Base-by-base conservation (phyloP, 2,329 filamentous ascomycete species). In the Aspergillus ibericus region DNA sequence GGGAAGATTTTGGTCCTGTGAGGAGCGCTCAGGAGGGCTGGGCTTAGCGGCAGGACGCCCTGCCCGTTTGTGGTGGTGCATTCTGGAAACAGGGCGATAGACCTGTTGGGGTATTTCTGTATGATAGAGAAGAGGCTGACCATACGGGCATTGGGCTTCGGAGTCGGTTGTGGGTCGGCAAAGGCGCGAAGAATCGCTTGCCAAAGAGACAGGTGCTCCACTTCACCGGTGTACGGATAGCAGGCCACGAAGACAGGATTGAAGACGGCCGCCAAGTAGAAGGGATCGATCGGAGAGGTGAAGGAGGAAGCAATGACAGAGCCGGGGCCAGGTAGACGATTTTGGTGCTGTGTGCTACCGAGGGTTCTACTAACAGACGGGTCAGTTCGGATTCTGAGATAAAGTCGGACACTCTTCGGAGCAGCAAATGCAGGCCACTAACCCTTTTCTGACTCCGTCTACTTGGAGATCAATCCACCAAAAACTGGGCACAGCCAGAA, bases 401-500 rank as follows among this genome's bases (percentile, higher is more conserved):
- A 16, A 12, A 9, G 22, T 42, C 18, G 18, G 15, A 42, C 9
- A 42, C 5, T 6, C 0, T 13, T 22, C 9, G 38, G 10, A 42
- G 18, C 12, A 6, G 20, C 18, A 12, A 5, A 20, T 5, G 38
- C n/a, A 46, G 18, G 13, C 7, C 44, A 59, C 59, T 52, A 15
- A 93, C 78, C 95, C 95, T 78, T 92, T 91, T 77, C 91, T 93
- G 55, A 99, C 95, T 59, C 93, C 93, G 74, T 99, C 95, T 65
- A 99, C 91, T 75, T 97, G 93, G n/a, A 99, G 81, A 76, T 99
- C 95, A 57, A 97, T 88, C 93, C 93, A 98, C 92, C 93, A 98
- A 58, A 99, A 91, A 27, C 95, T 93, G 0, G 93, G 92, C 59
- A 96, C 89, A 36, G 87, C 89, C 66, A 99, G 85, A 64, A 98